phyloP scores from a whole-genome alignment of 345 rosid species.

The Firmiana major region DNA sequence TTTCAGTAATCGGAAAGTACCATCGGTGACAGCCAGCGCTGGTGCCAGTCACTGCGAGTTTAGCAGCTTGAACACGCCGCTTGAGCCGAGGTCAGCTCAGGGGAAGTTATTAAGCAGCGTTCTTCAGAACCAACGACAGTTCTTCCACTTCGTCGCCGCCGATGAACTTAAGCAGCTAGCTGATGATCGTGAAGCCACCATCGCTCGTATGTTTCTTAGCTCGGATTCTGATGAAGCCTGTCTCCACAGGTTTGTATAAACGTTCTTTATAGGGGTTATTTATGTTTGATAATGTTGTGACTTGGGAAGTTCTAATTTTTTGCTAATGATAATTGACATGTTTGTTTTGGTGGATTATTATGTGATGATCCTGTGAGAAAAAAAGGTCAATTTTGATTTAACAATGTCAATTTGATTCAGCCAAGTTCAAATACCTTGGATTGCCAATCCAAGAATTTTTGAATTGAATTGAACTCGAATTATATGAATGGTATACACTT shows the following conservation, averaged over 20 bases:
- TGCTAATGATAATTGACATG: no score
- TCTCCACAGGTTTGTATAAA: constrained; percentile 61
- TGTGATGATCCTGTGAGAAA: background rate
- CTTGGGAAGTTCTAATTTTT: no score
- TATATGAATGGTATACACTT: background rate
- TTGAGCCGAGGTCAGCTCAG: constrained; percentile 60
- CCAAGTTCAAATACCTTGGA: background rate
- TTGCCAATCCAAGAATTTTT: background rate
- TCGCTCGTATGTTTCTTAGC: constrained; percentile 54
- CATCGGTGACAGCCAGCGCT: constrained; percentile 36
- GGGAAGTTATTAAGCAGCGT: constrained; percentile 72
- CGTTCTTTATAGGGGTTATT: background rate
- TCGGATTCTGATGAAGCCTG: constrained; percentile 66
- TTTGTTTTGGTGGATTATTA: background rate
- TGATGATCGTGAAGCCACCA: constrained; percentile 55
- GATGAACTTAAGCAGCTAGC: constrained; percentile 74
- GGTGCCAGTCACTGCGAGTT: constrained; percentile 78
- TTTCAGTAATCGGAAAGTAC: constrained; percentile 8
- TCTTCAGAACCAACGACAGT: constrained; percentile 63
- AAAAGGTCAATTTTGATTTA: background rate
- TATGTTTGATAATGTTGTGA: background rate
- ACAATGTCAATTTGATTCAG: background rate
- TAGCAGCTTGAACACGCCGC: constrained; percentile 80
- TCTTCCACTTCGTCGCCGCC: constrained; percentile 65
- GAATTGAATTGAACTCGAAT: constrained; percentile 1